Evolutionary conservation across 768 basidiomycete genomes (phyloP).

Genomic region (Lactifluus piperatus): DNA sequence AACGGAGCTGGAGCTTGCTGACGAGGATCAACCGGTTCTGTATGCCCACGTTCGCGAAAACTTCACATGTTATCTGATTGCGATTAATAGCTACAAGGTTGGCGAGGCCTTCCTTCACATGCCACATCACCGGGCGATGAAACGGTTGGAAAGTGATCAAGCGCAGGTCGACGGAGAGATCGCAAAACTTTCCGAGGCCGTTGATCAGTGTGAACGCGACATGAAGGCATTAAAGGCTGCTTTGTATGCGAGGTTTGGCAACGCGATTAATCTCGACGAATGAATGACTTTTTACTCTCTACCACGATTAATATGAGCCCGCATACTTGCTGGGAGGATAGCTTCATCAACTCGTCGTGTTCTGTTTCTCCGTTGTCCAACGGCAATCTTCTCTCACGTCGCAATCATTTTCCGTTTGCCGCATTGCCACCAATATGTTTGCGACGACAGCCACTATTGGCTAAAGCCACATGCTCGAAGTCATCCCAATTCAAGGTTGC

Average conservation of each 20-base stretch:
- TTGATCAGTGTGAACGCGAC: slow-evolving; percentile 57
- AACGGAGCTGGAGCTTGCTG: slow-evolving; percentile 81
- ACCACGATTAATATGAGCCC: neutral
- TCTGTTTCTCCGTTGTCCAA: neutral
- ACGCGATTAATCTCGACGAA: slow-evolving; percentile 88
- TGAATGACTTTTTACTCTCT: slow-evolving; percentile 24
- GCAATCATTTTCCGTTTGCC: neutral
- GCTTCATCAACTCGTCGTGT: neutral
- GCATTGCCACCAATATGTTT: neutral
- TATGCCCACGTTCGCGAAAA: slow-evolving; percentile 30
- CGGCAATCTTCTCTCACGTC: neutral
- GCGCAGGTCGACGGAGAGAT: slow-evolving; percentile 49
- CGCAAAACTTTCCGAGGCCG: slow-evolving; percentile 37
- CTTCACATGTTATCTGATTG: neutral
- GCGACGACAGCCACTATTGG: neutral
- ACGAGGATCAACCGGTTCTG: slow-evolving; percentile 77
- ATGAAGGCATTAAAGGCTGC: slow-evolving; percentile 77
- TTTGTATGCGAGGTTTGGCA: slow-evolving; percentile 88
- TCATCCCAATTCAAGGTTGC: neutral
- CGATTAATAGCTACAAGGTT: slow-evolving; percentile 61
- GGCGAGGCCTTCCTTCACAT: slow-evolving; percentile 87
- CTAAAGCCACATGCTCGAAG: neutral
- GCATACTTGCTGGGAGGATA: neutral
- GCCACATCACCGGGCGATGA: slow-evolving; percentile 54
- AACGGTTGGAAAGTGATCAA: slow-evolving; percentile 65